Percentiles rank a stretch among this genome's conserved stretches.
Conservation (phyloP, 139 green algal genomes). For the Volvox africanus region DNA sequence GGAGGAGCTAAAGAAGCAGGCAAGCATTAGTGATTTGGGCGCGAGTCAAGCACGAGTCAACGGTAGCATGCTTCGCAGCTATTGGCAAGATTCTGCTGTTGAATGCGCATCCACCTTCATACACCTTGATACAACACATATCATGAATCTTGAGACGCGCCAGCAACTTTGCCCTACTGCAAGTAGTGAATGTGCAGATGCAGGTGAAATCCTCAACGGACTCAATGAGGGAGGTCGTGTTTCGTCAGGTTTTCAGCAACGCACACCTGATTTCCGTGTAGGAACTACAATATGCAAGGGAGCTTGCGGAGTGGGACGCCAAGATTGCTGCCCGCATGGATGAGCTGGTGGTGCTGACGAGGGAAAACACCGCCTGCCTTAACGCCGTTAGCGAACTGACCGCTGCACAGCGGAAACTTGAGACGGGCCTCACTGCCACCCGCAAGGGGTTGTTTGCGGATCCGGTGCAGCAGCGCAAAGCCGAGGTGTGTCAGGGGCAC, state of each 20-base stretch:
- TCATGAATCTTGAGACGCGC: too few species aligned
- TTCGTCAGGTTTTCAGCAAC: not conserved
- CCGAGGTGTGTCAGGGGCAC: slow-evolving; percentile 8
- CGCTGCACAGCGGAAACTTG: slow-evolving; percentile 62
- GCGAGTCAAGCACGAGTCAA: not conserved
- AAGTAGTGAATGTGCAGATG: too few species aligned
- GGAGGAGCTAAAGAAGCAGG: slow-evolving; percentile 66
- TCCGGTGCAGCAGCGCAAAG: slow-evolving; percentile 43
- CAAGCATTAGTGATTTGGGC: not conserved
- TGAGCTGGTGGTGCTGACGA: slow-evolving; percentile 74
- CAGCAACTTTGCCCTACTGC: too few species aligned
- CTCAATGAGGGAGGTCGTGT: not conserved
- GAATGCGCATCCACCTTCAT: too few species aligned
- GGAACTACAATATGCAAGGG: slow-evolving; percentile 61
- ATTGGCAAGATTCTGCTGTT: too few species aligned
- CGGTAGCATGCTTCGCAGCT: too few species aligned
- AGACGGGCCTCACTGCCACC: slow-evolving; percentile 64
- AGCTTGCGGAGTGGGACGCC: slow-evolving; percentile 74
- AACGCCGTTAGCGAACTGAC: slow-evolving; percentile 74
- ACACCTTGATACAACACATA: too few species aligned
- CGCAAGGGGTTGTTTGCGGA: slow-evolving; percentile 65
- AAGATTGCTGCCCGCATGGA: slow-evolving; percentile 65
- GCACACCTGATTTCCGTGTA: slow-evolving; percentile 30
- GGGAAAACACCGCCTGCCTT: slow-evolving; percentile 79
- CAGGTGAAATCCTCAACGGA: not conserved